A percentile compares a stretch with the other conserved stretches of the same genome.
These are phyloP conservation scores for Arabis hirsuta DNA, from an alignment of 345 rosid genomes.

Conservation along the genomic window DNA sequence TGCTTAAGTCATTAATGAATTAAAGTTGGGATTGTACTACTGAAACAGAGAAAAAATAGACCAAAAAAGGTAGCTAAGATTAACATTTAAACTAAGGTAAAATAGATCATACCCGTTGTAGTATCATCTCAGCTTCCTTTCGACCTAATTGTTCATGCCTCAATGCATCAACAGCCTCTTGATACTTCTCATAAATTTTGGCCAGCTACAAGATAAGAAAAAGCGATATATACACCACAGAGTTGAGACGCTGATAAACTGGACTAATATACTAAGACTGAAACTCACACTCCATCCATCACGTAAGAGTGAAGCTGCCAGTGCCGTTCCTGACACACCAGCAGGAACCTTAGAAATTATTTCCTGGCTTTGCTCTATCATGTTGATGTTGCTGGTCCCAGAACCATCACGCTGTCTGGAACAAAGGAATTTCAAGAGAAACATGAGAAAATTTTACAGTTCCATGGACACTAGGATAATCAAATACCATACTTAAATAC, in stretches of 20 bases:
- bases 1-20: conserved; percentile 7
- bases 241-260: conserved; percentile 27
- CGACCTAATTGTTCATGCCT: conserved; percentile 96
- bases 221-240: conserved; percentile 8
- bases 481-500: conserved; percentile 11
- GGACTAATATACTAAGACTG: conserved; percentile 20
- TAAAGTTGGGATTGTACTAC: conserved; percentile 10
- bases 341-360: conserved; percentile 77
- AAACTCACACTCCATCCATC: conserved; percentile 99
- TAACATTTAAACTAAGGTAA: conserved; percentile 26
- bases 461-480: conserved; percentile 19
- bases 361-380: conserved; percentile 51
- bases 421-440: conserved; percentile 21
- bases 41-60: conserved; percentile 9
- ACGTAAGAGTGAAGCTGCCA: conserved; percentile 94
- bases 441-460: conserved; percentile 6
- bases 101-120: conserved; percentile 72
- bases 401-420: conserved; percentile 49
- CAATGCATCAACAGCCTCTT: conserved; percentile 95
- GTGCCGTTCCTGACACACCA: conserved; percentile 93
- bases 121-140: conserved; percentile 83
- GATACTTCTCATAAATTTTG: conserved; percentile 93
- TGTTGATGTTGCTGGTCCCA: conserved; percentile 50
- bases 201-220: conserved; percentile 57
- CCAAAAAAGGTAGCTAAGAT: conserved; percentile 14